Conservation (phyloP, 2,329 filamentous ascomycete genomes). For the Aureobasidium musti region DNA sequence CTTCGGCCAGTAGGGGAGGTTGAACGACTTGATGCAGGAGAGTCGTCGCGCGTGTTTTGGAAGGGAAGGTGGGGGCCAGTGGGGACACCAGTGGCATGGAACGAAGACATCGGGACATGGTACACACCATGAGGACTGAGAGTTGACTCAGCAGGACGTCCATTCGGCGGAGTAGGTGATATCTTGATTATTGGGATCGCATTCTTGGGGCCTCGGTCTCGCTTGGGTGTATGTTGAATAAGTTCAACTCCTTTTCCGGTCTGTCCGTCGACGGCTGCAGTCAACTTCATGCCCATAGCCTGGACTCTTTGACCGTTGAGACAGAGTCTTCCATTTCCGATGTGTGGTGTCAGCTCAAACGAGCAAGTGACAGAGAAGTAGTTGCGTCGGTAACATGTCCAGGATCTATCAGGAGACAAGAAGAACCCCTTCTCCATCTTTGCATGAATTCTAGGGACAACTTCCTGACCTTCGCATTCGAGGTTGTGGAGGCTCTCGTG, state of each 20-base stretch:
- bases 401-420: conserved; percentile 67
- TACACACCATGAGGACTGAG: conserved; percentile 44
- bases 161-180: conserved; percentile 62
- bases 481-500: conserved; percentile 61
- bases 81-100: conserved; percentile 42
- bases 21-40: conserved; percentile 31
- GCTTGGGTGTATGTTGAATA: conserved; percentile 87
- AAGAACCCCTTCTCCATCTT: conserved; percentile 92
- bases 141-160: conserved; percentile 44
- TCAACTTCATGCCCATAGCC: conserved; percentile 80
- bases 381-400: conserved; percentile 91
- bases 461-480: conserved; percentile 58
- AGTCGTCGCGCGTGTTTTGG: conserved; percentile 37
- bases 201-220: conserved; percentile 81
- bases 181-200: conserved; percentile 71
- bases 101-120: conserved; percentile 42
- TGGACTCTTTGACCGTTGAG: conserved; percentile 63
- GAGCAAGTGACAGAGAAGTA: conserved; percentile 86
- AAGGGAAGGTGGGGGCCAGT: conserved; percentile 48
- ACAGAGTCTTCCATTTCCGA: conserved; percentile 58
- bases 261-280: conserved; percentile 76
- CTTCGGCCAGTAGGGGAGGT: conserved; percentile 19
- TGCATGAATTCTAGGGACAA: conserved; percentile 73
- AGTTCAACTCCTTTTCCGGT: conserved; percentile 77
- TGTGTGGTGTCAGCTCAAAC: conserved; percentile 68